Evolutionary conservation across 192 early-diverging fungal species (phyloP), one percentile per base, ranked within the genome.

Genomic region (Gigaspora rosea): DNA sequence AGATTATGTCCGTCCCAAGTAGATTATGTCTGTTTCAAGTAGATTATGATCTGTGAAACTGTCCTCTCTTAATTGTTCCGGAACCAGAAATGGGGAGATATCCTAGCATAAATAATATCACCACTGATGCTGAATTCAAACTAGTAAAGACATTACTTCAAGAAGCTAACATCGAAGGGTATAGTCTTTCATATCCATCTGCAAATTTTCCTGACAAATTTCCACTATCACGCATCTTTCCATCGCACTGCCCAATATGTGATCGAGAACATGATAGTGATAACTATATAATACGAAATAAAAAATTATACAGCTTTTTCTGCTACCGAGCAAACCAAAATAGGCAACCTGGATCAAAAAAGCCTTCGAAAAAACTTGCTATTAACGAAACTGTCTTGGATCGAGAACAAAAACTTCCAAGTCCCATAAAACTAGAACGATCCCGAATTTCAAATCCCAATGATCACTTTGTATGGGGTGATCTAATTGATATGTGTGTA

Each of bases 401-500:
- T 32, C 64, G 15, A 66, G 64, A 33, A 33, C 4, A 66, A 32
- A 66, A 22, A 7, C 27, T 59, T 15, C 4, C n/a, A 27, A 33
- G 16, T n/a, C 8, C 18, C 4, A 8, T 20, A n/a, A 70, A 70
- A 70, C 8, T 49, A 70, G 67, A 70, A 1, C 6, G 48, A 47
- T 49, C 48, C 18, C 48, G 67, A 49, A 70, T 70, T 49, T 48
- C 67, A 56, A 15, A 65, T 65, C 63, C 63, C 10, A 65, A 65
- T 65, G n/a, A n/a, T n/a, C n/a, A n/a, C n/a, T n/a, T n/a, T n/a
- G n/a, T n/a, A n/a, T n/a, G n/a, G n/a, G n/a, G 63, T 0, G 63
- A 65, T 41, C 27, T 65, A 65, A 65, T 64, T 64, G 62, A 64
- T 65, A 65, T 65, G 63, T 65, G 22, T 65, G 36, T 41, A 36